Base-by-base conservation (phyloP, 1,284 basidiomycete genomes). In the Marasmius oreades region DNA sequence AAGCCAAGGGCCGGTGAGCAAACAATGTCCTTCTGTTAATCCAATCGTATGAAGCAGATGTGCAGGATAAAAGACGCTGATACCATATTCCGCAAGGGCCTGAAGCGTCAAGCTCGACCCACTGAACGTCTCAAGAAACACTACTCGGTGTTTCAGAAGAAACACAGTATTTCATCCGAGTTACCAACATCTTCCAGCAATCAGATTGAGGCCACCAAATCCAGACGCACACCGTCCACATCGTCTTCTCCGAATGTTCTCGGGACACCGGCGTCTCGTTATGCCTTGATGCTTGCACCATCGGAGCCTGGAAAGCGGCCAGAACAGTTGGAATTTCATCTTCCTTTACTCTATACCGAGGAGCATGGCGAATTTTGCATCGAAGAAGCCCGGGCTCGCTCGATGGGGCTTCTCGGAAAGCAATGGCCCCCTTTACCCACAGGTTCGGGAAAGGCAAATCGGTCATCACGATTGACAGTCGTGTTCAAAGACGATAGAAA, bases 101-200 rank as follows among this genome's bases (percentile, higher is more conserved):
- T 99, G 61, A 80, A 86, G 51, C 86, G 90, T 20, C 82, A 83
- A 60, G 93, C 90, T 8, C 82, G 90, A 14, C 95, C 95, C 1
- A 66, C 92, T 16, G 93, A 95, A 64, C 82, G 93, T 22, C 79
- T 99, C 55, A 95, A 95, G 74, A 85, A 82, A 52, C 80, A 87
- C 52, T 93, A 95, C 69, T 77, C 84, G 28, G 90, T 94, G 42
- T 98, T 95, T 70, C 86, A 92, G 62, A 31, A 47, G 26, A 74
- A 77, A 7, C 80, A 78, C 36, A 59, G 61, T 5, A 61, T 67
- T 3, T 62, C 70, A 26, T 57, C 67, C 18, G 22, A 81, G 80
- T 47, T 70, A 74, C 18, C 77, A 83, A 60, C 85, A 31, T 36
- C 84, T 8, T 75, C 84, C 61, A 81, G 80, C 63, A 79, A 82